These are phyloP conservation scores for Luffa aegyptiaca DNA, from an alignment of 306 rosid genomes.

Conservation along the genomic window DNA sequence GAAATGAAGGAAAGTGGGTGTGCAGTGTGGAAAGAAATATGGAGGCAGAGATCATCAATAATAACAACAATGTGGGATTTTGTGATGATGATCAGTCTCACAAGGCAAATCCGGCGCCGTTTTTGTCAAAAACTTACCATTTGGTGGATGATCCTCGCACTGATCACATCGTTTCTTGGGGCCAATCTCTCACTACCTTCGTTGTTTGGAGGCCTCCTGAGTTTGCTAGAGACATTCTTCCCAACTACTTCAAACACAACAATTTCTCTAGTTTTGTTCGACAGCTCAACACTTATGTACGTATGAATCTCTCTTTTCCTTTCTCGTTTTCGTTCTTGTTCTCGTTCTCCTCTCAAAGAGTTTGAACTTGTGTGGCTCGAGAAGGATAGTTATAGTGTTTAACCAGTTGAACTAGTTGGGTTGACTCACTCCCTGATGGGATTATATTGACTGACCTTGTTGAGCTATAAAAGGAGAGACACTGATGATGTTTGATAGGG, in stretches of 20 bases:
- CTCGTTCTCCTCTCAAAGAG: too few species aligned
- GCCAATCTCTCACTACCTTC: slow-evolving; percentile 48
- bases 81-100: slow-evolving; percentile 28
- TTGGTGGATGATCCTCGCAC: slow-evolving; percentile 71
- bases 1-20: background rate
- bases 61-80: slow-evolving; percentile 15
- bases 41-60: slow-evolving; percentile 12
- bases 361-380: too few species aligned
- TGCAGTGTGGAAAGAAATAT: too few species aligned
- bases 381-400: too few species aligned
- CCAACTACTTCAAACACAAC: slow-evolving; percentile 81
- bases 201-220: slow-evolving; percentile 74
- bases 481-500: too few species aligned
- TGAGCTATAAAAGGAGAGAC: too few species aligned
- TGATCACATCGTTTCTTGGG: slow-evolving; percentile 76
- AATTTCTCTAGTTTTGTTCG: slow-evolving; percentile 84
- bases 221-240: slow-evolving; percentile 69
- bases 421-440: too few species aligned
- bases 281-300: slow-evolving; percentile 72
- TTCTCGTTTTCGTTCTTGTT: background rate
- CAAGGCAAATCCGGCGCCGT: slow-evolving; percentile 55
- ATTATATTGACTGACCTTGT: too few species aligned
- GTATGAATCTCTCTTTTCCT: slow-evolving; percentile 1
- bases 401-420: too few species aligned
- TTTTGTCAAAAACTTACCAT: slow-evolving; percentile 60